Evolutionary conservation across 495 filamentous ascomycete species (phyloP), one percentile per base, ranked within the genome.

Genomic region (Glonium stellatum): DNA sequence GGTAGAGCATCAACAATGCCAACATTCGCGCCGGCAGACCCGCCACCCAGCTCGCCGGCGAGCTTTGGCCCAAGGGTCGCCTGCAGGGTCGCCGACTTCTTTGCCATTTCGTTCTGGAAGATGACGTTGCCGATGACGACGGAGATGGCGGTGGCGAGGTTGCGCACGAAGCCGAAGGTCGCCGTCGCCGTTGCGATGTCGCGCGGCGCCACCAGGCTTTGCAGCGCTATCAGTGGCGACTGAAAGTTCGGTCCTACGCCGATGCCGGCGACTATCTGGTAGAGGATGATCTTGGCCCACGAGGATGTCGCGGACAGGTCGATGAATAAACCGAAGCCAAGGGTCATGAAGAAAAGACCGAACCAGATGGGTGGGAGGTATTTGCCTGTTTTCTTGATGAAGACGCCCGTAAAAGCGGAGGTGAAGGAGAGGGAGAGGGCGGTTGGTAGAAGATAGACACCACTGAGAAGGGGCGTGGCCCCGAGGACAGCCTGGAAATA

Each of bases 71-170:
- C 69, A 1, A 78, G 65, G 0, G 50, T 12, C 5, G 48, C 15
- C 5, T 15, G 59, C 6, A 68, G 62, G 44, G 49, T 46, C 11
- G 50, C 10, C 10, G 56, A 48, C 34, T 60, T 61, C 10, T 58
- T 55, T 1, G 39, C 37, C 73, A 80, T 77, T 42, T 62, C 70
- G 65, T 88, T 88, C 69, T 87, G 82, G 73, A 95, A 95, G 31
- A 96, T 82, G 1, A 91, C 87, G 13, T 87, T 82, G 15, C 90
- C 90, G 23, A 93, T 80, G 21, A 91, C 88, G 25, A 93, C 82
- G 6, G 84, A 85, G 22, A 87, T 80, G 12, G 86, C 78, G 0
- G 84, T 88, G 1, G 82, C 84, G 5, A 96, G 73, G 63, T 87
- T 85, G 4, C 89, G 81, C 36, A 88, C 76, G 69, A 92, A 92